These are phyloP conservation scores for Pleurotus pulmonarius DNA, from an alignment of 768 basidiomycete species.

Conservation along the genomic window DNA sequence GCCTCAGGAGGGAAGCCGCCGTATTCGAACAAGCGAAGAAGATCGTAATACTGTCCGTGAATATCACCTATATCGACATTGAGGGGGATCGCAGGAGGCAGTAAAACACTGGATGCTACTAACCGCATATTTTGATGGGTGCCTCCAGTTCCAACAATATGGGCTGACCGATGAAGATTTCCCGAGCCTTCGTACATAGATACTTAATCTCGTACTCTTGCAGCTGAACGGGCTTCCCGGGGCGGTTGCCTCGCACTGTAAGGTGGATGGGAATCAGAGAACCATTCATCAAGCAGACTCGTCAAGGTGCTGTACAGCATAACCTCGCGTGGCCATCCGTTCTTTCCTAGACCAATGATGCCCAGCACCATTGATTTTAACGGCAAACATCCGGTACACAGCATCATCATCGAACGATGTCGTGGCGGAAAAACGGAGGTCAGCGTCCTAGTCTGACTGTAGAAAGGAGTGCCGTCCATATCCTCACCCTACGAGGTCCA, in stretches of 20 bases:
- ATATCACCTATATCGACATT: conserved; percentile 74
- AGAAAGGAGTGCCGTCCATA: no score
- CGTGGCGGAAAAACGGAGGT: neutral
- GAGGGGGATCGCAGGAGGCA: neutral
- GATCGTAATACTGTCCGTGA: conserved; percentile 99
- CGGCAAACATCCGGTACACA: neutral
- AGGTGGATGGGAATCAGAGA: conserved; percentile 19
- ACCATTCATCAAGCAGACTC: conserved; percentile 12
- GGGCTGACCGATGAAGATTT: conserved; percentile 99
- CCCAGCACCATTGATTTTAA: neutral
- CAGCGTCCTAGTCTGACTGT: neutral
- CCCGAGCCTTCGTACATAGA: conserved; percentile 96
- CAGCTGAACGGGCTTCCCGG: conserved; percentile 96
- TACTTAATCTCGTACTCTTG: conserved; percentile 99
- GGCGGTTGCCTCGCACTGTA: conserved; percentile 94
- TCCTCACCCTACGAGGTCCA: neutral
- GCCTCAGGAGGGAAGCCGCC: conserved; percentile 99
- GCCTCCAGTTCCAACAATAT: conserved; percentile 97
- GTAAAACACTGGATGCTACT: conserved; percentile 26
- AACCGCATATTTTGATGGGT: conserved; percentile 99
- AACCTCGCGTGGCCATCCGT: neutral
- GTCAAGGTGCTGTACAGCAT: neutral
- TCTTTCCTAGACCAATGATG: no score
- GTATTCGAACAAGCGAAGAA: conserved; percentile 96
- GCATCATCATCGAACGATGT: no score